Conservation (phyloP, 23 red algal species). For the Gracilaria caudata region DNA sequence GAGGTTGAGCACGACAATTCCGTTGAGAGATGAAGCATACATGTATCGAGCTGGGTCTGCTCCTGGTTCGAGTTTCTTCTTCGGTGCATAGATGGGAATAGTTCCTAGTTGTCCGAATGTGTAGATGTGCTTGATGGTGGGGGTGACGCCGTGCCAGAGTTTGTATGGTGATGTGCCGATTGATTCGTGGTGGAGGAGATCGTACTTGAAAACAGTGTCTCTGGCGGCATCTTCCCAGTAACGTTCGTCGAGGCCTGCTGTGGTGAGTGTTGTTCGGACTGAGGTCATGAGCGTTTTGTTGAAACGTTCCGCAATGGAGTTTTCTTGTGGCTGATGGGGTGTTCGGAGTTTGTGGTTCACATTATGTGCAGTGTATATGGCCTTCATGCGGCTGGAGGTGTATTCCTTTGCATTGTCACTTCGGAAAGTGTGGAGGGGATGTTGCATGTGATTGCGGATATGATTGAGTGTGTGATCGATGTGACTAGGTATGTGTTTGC, state of each 20-base stretch:
- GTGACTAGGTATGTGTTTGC: neutral
- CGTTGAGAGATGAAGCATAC: neutral
- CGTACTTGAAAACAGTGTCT: neutral
- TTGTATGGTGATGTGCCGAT: neutral
- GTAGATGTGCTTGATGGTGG: neutral
- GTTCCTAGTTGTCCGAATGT: neutral
- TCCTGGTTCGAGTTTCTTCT: constrained; percentile 15
- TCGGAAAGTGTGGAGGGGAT: neutral
- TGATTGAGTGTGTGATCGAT: neutral
- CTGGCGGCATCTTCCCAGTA: constrained; percentile 50
- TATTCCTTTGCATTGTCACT: constrained; percentile 35
- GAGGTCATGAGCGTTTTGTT: constrained; percentile 2
- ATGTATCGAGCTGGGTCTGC: neutral
- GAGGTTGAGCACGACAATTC: neutral
- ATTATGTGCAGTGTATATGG: neutral
- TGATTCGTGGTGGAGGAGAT: neutral
- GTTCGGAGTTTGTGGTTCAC: neutral
- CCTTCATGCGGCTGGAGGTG: neutral
- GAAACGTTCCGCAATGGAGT: constrained; percentile 15
- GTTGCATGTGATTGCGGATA: neutral
- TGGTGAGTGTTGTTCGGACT: neutral
- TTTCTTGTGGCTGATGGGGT: constrained; percentile 24
- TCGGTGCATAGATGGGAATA: neutral
- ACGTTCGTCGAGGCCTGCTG: neutral
- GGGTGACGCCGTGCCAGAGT: neutral